Percentiles rank a stretch among this genome's conserved stretches.
Evolutionary conservation across 352 stramenopile genomes (phyloP).

Genomic region (Plasmopara halstedii): DNA sequence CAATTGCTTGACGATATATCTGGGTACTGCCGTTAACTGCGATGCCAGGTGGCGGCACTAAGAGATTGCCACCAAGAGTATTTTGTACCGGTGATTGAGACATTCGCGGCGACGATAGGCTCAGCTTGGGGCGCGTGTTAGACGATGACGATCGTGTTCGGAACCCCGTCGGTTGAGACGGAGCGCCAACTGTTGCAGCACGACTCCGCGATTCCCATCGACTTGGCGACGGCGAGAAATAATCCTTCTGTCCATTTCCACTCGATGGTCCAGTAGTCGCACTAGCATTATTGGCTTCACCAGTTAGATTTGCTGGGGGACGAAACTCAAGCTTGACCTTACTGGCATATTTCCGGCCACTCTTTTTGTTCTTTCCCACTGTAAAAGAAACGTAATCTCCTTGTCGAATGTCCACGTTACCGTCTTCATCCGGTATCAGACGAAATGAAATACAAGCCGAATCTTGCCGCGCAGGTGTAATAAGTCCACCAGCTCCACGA

Average conservation of each 20-base stretch:
- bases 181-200: slow-evolving; percentile 39
- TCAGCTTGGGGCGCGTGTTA: slow-evolving; percentile 50
- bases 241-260: slow-evolving; percentile 48
- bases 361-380: slow-evolving; percentile 88
- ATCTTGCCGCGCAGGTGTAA: slow-evolving; percentile 78
- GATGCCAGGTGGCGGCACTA: slow-evolving; percentile 31
- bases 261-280: slow-evolving; percentile 14
- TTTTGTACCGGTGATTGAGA: slow-evolving; percentile 39
- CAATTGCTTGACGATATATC: slow-evolving; percentile 69
- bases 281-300: slow-evolving; percentile 14
- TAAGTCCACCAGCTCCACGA: slow-evolving; percentile 71
- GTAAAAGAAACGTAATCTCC: slow-evolving; percentile 86
- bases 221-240: slow-evolving; percentile 43
- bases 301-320: slow-evolving; percentile 50
- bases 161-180: slow-evolving; percentile 33
- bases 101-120: slow-evolving; percentile 52
- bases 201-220: slow-evolving; percentile 55
- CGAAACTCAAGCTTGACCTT: slow-evolving; percentile 87
- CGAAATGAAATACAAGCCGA: slow-evolving; percentile 83
- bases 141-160: slow-evolving; percentile 52
- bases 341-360: slow-evolving; percentile 79
- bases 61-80: slow-evolving; percentile 15
- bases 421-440: slow-evolving; percentile 82
- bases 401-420: slow-evolving; percentile 76
- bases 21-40: slow-evolving; percentile 41